A percentile compares a stretch with the other conserved stretches of the same genome.
Conservation (phyloP, 2,329 filamentous ascomycete species). For the Colletotrichum paranaense region DNA sequence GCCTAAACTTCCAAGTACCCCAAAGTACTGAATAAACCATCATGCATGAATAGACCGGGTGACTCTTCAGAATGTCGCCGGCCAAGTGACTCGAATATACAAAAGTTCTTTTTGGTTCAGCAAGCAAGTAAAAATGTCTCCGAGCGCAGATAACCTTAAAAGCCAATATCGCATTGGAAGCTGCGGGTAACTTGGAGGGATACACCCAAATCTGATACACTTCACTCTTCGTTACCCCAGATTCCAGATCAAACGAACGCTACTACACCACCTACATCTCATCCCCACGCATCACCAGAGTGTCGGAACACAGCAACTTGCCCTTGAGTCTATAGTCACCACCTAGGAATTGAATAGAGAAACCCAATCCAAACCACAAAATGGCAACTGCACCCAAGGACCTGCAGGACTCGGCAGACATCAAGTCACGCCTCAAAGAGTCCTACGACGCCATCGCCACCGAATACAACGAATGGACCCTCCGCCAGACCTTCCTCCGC, state of each 20-base stretch:
- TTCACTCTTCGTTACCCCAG: not conserved
- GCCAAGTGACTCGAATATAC: not conserved
- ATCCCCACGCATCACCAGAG: not conserved
- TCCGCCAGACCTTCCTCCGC: slow-evolving; percentile 44
- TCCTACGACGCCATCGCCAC: slow-evolving; percentile 54
- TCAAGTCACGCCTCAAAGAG: slow-evolving; percentile 51
- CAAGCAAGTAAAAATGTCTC: not conserved
- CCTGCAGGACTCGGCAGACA: slow-evolving; percentile 33
- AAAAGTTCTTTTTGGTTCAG: not conserved
- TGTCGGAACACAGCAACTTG: not conserved
- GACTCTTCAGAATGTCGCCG: not conserved
- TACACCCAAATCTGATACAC: not conserved
- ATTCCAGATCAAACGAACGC: not conserved
- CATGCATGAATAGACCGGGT: not conserved
- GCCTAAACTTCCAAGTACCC: not conserved
- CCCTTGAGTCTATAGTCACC: not conserved
- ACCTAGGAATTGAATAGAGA: no score
- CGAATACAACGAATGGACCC: slow-evolving; percentile 54
- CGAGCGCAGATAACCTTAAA: not conserved
- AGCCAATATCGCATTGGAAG: not conserved
- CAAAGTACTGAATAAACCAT: not conserved
- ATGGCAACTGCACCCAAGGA: slow-evolving; percentile 13
- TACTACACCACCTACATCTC: not conserved
- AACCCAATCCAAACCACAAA: not conserved
- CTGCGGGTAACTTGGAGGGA: not conserved